Percentiles rank a stretch among this genome's conserved stretches.
These are phyloP conservation scores for Strigomonas galati DNA, from an alignment of 208 protist species.

Conservation along the genomic window DNA sequence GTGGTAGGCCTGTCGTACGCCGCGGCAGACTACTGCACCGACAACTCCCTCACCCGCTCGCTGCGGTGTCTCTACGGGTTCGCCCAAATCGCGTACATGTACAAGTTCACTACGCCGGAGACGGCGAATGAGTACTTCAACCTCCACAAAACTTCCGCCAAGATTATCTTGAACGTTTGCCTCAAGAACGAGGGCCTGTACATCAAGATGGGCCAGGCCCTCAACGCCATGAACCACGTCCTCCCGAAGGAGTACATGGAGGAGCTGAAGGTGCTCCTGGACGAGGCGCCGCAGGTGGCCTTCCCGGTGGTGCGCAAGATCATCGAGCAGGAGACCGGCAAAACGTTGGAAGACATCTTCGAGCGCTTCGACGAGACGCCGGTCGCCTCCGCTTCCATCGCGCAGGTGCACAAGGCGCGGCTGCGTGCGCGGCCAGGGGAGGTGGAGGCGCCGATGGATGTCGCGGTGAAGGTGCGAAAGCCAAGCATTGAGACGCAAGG, in stretches of 20 bases:
- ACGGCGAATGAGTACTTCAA: constrained; percentile 52
- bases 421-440: constrained; percentile 20
- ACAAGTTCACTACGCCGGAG: constrained; percentile 60
- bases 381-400: constrained; percentile 93
- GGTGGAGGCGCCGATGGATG: constrained; percentile 24
- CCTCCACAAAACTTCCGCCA: constrained; percentile 46
- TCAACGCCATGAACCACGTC: constrained; percentile 88
- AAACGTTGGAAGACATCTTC: constrained; percentile 74
- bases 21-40: constrained; percentile 41
- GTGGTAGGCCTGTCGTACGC: constrained; percentile 21
- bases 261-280: constrained; percentile 62
- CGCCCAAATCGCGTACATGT: constrained; percentile 38
- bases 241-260: constrained; percentile 83
- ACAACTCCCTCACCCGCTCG: constrained; percentile 64
- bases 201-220: constrained; percentile 83
- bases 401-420: constrained; percentile 89
- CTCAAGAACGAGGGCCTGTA: constrained; percentile 86
- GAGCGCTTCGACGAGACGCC: constrained; percentile 82
- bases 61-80: constrained; percentile 43
- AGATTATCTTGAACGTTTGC: constrained; percentile 52
- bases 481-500: constrained; percentile 73
- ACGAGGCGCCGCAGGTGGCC: constrained; percentile 54
- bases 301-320: constrained; percentile 41
- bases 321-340: constrained; percentile 65
- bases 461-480: constrained; percentile 96